Conservation (phyloP, 176 grass and related monocot genomes). For the Bothriochloa decipiens region DNA sequence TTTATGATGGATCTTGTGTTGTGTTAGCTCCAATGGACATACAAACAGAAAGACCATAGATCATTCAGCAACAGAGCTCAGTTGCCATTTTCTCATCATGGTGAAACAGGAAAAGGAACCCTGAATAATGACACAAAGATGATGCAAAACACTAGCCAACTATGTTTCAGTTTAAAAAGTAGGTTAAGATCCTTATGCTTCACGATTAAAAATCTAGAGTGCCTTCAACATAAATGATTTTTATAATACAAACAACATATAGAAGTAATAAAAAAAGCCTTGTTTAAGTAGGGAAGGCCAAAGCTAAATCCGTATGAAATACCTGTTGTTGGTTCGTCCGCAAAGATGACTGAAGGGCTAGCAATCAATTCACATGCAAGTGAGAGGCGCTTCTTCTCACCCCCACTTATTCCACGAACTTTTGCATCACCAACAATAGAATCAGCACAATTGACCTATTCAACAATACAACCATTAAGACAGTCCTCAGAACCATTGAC, state of each 20-base stretch:
- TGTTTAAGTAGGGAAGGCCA: slow-evolving; percentile 7
- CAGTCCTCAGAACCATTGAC: background rate
- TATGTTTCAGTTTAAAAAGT: background rate
- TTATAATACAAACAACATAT: background rate
- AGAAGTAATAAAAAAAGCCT: slow-evolving; percentile 3
- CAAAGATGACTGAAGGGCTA: slow-evolving; percentile 93
- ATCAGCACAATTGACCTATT: slow-evolving; percentile 90
- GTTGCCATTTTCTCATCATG: background rate
- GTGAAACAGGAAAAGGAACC: background rate
- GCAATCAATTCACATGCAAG: slow-evolving; percentile 96
- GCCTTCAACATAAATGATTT: background rate
- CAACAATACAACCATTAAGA: slow-evolving; percentile 6
- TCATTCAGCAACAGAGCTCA: background rate
- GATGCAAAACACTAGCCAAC: background rate
- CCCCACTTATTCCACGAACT: slow-evolving; percentile 92
- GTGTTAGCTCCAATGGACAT: background rate
- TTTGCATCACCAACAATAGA: slow-evolving; percentile 92
- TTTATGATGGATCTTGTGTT: background rate
- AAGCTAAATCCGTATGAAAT: slow-evolving; percentile 16
- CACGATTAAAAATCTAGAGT: background rate
- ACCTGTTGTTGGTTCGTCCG: slow-evolving; percentile 96
- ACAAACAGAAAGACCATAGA: background rate
- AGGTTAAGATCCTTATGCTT: background rate
- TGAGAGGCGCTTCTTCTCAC: slow-evolving; percentile 92
- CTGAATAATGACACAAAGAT: background rate